Evolutionary conservation across 2,329 filamentous ascomycete genomes (phyloP).

Genomic region (Hypoxylon rubiginosum): DNA sequence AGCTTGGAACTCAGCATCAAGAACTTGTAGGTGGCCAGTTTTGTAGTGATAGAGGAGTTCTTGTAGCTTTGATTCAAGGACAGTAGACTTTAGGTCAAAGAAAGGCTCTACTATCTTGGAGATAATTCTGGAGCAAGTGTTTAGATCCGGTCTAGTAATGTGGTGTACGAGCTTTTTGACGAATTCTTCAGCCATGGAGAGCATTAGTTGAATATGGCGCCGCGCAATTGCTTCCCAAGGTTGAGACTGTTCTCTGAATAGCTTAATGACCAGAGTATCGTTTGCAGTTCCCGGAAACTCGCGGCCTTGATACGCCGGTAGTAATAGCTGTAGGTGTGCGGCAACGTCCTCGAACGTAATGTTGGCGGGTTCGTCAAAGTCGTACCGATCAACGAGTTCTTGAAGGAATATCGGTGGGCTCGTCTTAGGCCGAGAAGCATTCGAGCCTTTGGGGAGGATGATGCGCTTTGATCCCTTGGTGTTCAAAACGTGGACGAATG

Average conservation of each 20-base stretch:
- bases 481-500: constrained; percentile 49
- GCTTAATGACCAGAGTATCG: constrained; percentile 53
- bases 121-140: constrained; percentile 45
- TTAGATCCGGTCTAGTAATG: constrained; percentile 49
- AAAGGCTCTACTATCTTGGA: constrained; percentile 45
- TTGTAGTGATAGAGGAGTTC: constrained; percentile 58
- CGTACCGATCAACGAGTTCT: constrained; percentile 50
- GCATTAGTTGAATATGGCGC: constrained; percentile 53
- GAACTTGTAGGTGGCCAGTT: constrained; percentile 52
- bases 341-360: constrained; percentile 38
- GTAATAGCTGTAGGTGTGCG: constrained; percentile 50
- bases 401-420: constrained; percentile 49
- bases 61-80: constrained; percentile 54
- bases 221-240: constrained; percentile 58
- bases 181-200: constrained; percentile 52
- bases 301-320: constrained; percentile 55
- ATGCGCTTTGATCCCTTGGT: constrained; percentile 47
- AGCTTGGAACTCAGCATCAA: constrained; percentile 52
- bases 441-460: constrained; percentile 30
- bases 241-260: constrained; percentile 57
- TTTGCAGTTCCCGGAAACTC: constrained; percentile 58
- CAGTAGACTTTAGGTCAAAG: constrained; percentile 45
- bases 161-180: constrained; percentile 55
- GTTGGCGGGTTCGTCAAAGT: constrained; percentile 47
- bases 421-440: not conserved